Evolutionary conservation across 2,329 filamentous ascomycete species (phyloP), one percentile per base, ranked within the genome.

Genomic region (Pseudogymnoascus destructans): DNA sequence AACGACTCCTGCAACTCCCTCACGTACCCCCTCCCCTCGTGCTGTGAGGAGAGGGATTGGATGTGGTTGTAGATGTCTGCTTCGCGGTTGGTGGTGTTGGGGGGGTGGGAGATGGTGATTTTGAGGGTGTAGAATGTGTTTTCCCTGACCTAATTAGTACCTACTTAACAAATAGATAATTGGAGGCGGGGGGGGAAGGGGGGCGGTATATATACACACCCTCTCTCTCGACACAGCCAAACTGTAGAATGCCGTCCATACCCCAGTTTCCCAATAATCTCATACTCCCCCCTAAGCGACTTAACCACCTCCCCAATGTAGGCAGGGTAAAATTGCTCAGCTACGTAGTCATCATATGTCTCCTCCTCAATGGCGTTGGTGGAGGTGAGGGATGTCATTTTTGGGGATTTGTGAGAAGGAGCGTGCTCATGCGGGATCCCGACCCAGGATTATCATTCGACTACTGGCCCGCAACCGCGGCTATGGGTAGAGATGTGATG

Each of bases 161-260:
- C n/a, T n/a, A n/a, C n/a, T n/a, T n/a, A n/a, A n/a, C n/a, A n/a
- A n/a, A n/a, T n/a, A n/a, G n/a, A n/a, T n/a, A n/a, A n/a, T n/a
- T n/a, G n/a, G n/a, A n/a, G n/a, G n/a, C n/a, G n/a, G n/a, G n/a
- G 66, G 10, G 19, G 17, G 15, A 5, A 2, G 11, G 17, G 17
- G 10, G 10, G n/a, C 5, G 35, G 9, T 0, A 3, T 10, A 11
- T 19, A 19, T 15, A 46, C 36, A 6, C 17, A 40, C 40, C 11
- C 21, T 25, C 13, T 6, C 11, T 74, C 71, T 25, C 64, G 68
- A 46, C 69, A 70, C 0, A 76, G 68, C 73, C 74, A 76, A 3
- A 73, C 70, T 0, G 73, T 75, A 1, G 73, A 74, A 40, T 62
- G 64, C 5, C 64, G 64, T 4, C 73, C 73, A 60, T 70, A 73